Evolutionary conservation across 139 green algal species (phyloP), one percentile per base, ranked within the genome.

Genomic region (Tetradesmus obliquus): DNA sequence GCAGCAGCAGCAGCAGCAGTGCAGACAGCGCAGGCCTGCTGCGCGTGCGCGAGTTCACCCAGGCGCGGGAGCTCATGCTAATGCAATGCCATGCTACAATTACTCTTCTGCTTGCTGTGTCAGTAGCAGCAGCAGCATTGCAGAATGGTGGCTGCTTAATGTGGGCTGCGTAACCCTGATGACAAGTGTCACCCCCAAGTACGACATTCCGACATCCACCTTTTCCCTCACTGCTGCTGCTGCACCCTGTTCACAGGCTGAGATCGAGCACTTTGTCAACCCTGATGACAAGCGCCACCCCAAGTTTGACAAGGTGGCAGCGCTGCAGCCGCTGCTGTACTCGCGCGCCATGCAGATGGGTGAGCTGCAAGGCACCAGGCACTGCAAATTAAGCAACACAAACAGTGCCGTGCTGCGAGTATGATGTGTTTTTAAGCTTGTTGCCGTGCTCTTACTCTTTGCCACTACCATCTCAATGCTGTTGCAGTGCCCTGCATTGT

Each of bases 211-310:
- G 32, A 45, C 32, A 45, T 45, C 32, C 32, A 45, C 32, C 32
- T n/a, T 24, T n/a, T 8, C 19, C 3, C 2, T 55, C 55, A 6
- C 54, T 54, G 62, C 66, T 55, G 58, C 60, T 54, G 57, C 62
- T 79, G 45, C 84, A 7, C 55, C 58, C 69, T n/a, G 24, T 3
- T 45, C 32, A 45, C 90, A 97, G 94, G 98, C 98, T 58, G 98
- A 99, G 94, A 99, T 99, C 76, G 98, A 99, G 96, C 98, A 99
- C 94, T 99, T 99, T 94, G 96, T 98, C 71, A 96, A 99, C 94
- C 98, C 98, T 3, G 94, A 97, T 5, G 93, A 99, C 92, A 99
- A 99, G 96, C 87, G 88, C 19, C 98, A 99, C 93, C 96, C 97
- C 66, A 99, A 99, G 94, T 99, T 99, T 88, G 66, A 79, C 9